Evolutionary conservation across 805 yeast species (phyloP).

Genomic region (Saccharomycodes ludwigii): DNA sequence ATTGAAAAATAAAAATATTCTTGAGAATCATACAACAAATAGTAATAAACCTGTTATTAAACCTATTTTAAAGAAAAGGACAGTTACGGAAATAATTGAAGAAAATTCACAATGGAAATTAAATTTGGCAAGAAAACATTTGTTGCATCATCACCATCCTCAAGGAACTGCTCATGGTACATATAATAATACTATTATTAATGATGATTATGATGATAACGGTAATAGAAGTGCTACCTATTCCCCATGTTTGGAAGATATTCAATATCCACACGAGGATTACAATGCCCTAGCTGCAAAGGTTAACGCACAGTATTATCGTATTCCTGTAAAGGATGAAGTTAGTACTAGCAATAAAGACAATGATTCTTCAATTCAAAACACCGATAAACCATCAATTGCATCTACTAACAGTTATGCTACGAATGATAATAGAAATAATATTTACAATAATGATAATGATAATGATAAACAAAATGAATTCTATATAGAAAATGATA

Average conservation of each 20-base stretch:
- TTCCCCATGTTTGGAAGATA: too few relatives aligned
- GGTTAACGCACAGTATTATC: slow-evolving; percentile 24
- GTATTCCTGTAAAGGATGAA: slow-evolving; percentile 1
- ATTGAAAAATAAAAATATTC: slow-evolving; percentile 10
- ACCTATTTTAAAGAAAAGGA: slow-evolving; percentile 80
- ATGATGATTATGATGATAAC: background rate
- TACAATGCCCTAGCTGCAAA: slow-evolving; percentile 24
- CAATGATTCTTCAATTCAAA: background rate
- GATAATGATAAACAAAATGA: too few relatives aligned
- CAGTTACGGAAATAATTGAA: slow-evolving; percentile 61
- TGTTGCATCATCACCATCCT: slow-evolving; percentile 89
- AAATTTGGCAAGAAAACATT: slow-evolving; percentile 54
- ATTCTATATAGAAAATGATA: too few relatives aligned
- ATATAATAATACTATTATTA: background rate
- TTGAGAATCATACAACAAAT: slow-evolving; percentile 10
- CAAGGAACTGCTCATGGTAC: slow-evolving; percentile 20
- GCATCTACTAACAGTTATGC: too few relatives aligned
- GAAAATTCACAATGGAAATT: slow-evolving; percentile 26
- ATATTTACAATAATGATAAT: too few relatives aligned
- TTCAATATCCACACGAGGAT: slow-evolving; percentile 18
- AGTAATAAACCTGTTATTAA: slow-evolving; percentile 34
- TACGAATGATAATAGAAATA: too few relatives aligned
- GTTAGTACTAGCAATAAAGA: too few relatives aligned
- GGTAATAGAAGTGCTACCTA: background rate
- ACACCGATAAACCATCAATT: background rate